phyloP scores from a whole-genome alignment of 805 yeast species.

The Candida nemodendra region DNA sequence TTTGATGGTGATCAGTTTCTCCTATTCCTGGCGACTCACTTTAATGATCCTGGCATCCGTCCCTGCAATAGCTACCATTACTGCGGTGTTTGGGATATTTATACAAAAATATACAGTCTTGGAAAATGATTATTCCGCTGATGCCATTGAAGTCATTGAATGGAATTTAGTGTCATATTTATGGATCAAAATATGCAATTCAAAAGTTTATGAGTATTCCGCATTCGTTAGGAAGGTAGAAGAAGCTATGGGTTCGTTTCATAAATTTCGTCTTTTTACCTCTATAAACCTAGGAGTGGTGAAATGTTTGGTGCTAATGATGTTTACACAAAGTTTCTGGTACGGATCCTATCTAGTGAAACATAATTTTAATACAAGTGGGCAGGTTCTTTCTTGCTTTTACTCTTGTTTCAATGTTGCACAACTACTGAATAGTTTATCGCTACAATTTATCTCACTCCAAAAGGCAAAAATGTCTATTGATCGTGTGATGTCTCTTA shows the following conservation, averaged over 20 bases:
- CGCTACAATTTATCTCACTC: conserved; percentile 57
- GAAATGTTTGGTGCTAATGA: conserved; percentile 56
- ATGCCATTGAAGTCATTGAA: conserved; percentile 58
- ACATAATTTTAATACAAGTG: conserved; percentile 48
- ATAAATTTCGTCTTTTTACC: conserved; percentile 45
- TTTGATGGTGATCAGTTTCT: conserved; percentile 62
- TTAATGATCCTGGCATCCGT: conserved; percentile 70
- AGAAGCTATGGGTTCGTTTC: conserved; percentile 38
- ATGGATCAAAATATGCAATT: conserved; percentile 61
- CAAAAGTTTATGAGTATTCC: conserved; percentile 50
- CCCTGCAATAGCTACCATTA: conserved; percentile 60
- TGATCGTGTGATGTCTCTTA: conserved; percentile 42
- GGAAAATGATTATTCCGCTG: conserved; percentile 58
- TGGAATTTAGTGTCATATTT: conserved; percentile 67
- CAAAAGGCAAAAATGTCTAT: conserved; percentile 76
- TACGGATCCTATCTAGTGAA: conserved; percentile 73
- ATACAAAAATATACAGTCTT: conserved; percentile 47
- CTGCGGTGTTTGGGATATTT: conserved; percentile 48
- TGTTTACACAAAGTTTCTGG: conserved; percentile 93
- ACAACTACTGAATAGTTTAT: conserved; percentile 50
- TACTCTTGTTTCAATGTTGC: conserved; percentile 78
- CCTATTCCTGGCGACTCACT: conserved; percentile 83
- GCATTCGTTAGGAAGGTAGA: conserved; percentile 37
- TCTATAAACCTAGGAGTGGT: conserved; percentile 57
- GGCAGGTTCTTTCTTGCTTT: conserved; percentile 77